Percentiles rank a stretch among this genome's conserved stretches.
These are phyloP conservation scores for Carallia pectinifolia DNA, from an alignment of 345 rosid genomes.

Conservation along the genomic window DNA sequence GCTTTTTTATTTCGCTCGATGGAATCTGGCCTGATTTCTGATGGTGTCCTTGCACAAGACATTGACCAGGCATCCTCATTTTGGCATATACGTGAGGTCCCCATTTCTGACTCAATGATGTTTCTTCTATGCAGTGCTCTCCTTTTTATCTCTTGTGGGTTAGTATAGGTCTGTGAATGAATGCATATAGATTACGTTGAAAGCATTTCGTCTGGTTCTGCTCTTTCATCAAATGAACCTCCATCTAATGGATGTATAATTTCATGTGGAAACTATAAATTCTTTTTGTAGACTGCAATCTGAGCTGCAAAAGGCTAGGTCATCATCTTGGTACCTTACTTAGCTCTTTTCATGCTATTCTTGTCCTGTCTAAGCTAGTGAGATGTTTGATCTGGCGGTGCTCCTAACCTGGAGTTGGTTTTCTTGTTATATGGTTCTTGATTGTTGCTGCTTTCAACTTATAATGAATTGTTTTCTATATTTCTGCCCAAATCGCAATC, in stretches of 20 bases:
- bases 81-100: slow-evolving; percentile 94
- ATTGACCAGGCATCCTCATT: slow-evolving; percentile 82
- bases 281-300: too few species aligned
- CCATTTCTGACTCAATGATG: slow-evolving; percentile 16
- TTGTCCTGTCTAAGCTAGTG: too few species aligned
- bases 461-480: not conserved
- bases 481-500: too few species aligned
- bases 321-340: not conserved
- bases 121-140: not conserved
- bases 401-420: not conserved
- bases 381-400: too few species aligned
- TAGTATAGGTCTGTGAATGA: slow-evolving; percentile 6
- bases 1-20: slow-evolving; percentile 70
- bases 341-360: too few species aligned
- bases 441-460: not conserved
- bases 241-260: too few species aligned
- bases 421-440: not conserved
- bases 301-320: not conserved
- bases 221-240: too few species aligned
- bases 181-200: too few species aligned
- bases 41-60: slow-evolving; percentile 94
- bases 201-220: too few species aligned
- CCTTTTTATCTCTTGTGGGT: not conserved
- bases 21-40: slow-evolving; percentile 83
- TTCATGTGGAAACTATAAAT: too few species aligned